These are phyloP conservation scores for Pyricularia grisea DNA, from an alignment of 2,329 filamentous ascomycete species.

Conservation along the genomic window DNA sequence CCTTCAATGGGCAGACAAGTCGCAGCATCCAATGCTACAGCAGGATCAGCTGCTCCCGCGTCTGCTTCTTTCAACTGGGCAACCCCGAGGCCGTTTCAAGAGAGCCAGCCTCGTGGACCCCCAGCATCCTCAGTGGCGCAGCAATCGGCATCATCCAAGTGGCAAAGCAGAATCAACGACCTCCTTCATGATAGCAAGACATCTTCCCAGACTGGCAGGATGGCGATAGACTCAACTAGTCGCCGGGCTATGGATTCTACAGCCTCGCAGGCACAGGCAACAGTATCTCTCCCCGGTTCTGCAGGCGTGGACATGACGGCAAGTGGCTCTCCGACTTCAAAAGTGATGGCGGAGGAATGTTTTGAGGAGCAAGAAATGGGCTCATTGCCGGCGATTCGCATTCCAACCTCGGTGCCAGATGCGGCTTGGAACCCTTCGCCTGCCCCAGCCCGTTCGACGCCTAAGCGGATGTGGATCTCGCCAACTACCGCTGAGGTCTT, in stretches of 20 bases:
- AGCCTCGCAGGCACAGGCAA: not conserved
- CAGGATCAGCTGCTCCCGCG: not conserved
- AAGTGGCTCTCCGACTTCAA: conserved; percentile 41
- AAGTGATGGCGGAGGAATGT: conserved; percentile 67
- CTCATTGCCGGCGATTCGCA: conserved; percentile 59
- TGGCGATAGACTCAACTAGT: conserved; percentile 50
- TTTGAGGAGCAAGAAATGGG: conserved; percentile 77
- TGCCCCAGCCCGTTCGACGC: conserved; percentile 23
- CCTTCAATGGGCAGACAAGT: conserved; percentile 5
- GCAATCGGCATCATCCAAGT: conserved; percentile 6
- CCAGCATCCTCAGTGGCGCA: conserved; percentile 8
- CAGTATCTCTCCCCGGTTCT: not conserved
- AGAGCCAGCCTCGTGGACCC: conserved; percentile 11
- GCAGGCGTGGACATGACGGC: not conserved
- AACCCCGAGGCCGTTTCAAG: conserved; percentile 21
- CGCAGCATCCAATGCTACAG: not conserved
- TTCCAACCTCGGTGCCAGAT: conserved; percentile 55
- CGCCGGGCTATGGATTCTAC: conserved; percentile 21
- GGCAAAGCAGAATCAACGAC: conserved; percentile 80
- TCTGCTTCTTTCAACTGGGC: conserved; percentile 23
- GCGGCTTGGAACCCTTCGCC: conserved; percentile 53
- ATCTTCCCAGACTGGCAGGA: conserved; percentile 40
- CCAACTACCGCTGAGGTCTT: not conserved
- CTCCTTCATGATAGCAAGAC: conserved; percentile 63
- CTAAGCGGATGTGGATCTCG: not conserved